These are phyloP conservation scores for Psilocybe sp. DNA, from an alignment of 768 basidiomycete species.

Conservation along the genomic window DNA sequence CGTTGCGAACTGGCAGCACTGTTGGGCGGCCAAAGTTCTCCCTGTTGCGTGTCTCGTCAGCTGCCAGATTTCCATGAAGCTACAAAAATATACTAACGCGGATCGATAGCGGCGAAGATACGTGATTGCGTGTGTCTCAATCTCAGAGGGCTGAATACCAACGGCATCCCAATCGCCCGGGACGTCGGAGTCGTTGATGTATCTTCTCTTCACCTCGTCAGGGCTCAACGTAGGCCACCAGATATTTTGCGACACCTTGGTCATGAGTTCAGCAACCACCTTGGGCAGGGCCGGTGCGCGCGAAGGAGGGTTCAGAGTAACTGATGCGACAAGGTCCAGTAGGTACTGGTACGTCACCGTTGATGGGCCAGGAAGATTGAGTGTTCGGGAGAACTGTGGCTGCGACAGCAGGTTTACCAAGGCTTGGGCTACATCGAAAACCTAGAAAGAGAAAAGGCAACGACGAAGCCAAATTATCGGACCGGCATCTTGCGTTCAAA, in stretches of 20 bases:
- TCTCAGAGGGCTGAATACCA: conserved; percentile 75
- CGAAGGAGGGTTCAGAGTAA: conserved; percentile 76
- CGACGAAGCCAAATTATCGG: conserved; percentile 13
- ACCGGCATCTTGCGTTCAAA: conserved; percentile 4
- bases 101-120: conserved; percentile 88
- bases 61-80: conserved; percentile 2
- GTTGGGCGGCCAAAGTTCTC: conserved; percentile 70
- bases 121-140: conserved; percentile 85
- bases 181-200: conserved; percentile 74
- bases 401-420: conserved; percentile 72
- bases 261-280: conserved; percentile 57
- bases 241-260: conserved; percentile 57
- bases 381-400: conserved; percentile 60
- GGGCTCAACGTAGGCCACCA: conserved; percentile 95
- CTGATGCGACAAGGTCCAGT: conserved; percentile 70
- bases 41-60: conserved; percentile 25
- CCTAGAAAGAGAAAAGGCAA: conserved; percentile 38
- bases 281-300: conserved; percentile 78
- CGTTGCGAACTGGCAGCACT: conserved; percentile 54
- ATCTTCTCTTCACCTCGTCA: conserved; percentile 88
- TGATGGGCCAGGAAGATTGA: conserved; percentile 87
- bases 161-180: conserved; percentile 82
- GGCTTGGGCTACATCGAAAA: conserved; percentile 91
- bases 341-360: conserved; percentile 82
- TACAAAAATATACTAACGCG: conserved; percentile 55